Evolutionary conservation across 306 rosid species (phyloP).

Genomic region (Dalbergia cochinchinensis): DNA sequence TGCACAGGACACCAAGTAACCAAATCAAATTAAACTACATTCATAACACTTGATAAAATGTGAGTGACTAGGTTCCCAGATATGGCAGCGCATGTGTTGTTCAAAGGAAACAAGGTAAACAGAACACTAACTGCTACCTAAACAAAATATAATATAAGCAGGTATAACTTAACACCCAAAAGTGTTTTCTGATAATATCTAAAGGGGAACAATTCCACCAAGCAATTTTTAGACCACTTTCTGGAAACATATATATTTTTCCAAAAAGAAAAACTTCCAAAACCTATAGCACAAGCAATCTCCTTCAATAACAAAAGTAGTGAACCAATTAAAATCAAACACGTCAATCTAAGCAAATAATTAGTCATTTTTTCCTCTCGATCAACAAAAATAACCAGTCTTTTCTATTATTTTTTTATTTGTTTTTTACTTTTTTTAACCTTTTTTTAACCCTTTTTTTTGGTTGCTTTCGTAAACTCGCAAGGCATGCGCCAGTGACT

Average conservation of each 20-base stretch:
- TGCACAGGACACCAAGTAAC: slow-evolving; percentile 51
- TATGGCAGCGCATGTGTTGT: background rate
- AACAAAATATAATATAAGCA: background rate
- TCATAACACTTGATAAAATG: slow-evolving; percentile 18
- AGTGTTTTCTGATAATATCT: background rate
- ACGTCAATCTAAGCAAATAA: no score
- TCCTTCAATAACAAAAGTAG: no score
- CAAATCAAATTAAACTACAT: slow-evolving; percentile 16
- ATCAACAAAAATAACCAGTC: no score
- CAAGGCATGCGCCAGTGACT: background rate
- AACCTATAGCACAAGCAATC: slow-evolving; percentile 15
- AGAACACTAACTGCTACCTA: slow-evolving; percentile 1
- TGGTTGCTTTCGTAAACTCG: no score
- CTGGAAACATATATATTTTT: background rate
- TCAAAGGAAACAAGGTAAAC: background rate
- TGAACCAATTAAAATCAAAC: background rate
- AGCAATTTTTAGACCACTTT: background rate
- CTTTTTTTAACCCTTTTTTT: no score
- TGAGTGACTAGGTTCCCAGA: slow-evolving; percentile 17
- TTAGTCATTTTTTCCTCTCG: no score
- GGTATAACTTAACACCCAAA: slow-evolving; percentile 22
- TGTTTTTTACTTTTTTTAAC: no score
- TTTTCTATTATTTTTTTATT: no score
- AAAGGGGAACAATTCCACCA: slow-evolving; percentile 10
- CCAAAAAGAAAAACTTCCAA: background rate